A percentile compares a stretch with the other conserved stretches of the same genome.
Evolutionary conservation across 2,329 filamentous ascomycete species (phyloP).

Genomic region (Eutypa lata): DNA sequence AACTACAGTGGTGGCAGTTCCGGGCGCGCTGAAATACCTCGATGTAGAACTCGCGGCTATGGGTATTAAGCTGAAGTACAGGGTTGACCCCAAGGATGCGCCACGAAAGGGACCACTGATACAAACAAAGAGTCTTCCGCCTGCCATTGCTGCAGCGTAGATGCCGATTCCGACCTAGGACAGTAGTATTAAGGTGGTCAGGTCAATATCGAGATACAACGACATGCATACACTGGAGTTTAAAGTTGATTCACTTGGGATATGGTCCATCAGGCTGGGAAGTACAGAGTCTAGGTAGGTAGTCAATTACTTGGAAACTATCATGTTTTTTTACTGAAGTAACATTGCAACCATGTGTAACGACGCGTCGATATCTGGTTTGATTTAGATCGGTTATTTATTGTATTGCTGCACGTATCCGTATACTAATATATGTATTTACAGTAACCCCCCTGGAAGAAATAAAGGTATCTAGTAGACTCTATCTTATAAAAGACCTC

Average conservation of each 20-base stretch:
- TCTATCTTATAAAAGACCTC: no score
- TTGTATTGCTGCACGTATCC: not conserved
- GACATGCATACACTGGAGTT: not conserved
- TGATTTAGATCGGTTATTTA: not conserved
- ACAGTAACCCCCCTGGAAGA: not conserved
- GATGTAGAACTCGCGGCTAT: constrained; percentile 95
- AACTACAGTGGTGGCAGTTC: constrained; percentile 87
- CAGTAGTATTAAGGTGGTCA: constrained; percentile 3
- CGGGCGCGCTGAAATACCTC: constrained; percentile 86
- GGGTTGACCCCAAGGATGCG: constrained; percentile 62
- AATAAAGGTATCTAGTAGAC: not conserved
- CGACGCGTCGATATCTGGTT: no score
- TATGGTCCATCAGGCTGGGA: not conserved
- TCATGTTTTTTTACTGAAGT: not conserved
- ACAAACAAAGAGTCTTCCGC: constrained; percentile 26
- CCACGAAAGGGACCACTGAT: constrained; percentile 50
- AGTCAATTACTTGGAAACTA: no score
- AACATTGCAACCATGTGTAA: not conserved
- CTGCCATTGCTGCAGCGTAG: constrained; percentile 22
- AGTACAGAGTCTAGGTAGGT: not conserved
- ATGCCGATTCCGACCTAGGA: not conserved
- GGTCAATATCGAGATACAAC: not conserved
- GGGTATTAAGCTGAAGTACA: constrained; percentile 92
- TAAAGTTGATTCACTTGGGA: not conserved
- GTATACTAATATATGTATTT: not conserved